These are phyloP conservation scores for Alnus rubra DNA, from an alignment of 306 rosid genomes.

Conservation along the genomic window DNA sequence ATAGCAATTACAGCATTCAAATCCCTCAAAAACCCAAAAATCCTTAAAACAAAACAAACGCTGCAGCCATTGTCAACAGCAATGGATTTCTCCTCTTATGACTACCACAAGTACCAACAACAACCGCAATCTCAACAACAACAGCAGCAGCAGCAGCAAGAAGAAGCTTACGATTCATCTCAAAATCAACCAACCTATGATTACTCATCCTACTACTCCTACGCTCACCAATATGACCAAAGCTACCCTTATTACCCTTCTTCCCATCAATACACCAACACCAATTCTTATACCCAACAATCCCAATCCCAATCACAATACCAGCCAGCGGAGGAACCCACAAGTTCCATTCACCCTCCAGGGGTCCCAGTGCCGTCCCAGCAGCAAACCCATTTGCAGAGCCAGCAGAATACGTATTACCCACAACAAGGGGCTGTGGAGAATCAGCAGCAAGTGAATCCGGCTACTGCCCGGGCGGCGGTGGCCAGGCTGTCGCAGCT, in stretches of 20 bases:
- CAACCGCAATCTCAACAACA: slow-evolving; percentile 2
- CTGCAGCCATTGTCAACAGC: neutral
- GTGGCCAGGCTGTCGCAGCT: slow-evolving; percentile 26
- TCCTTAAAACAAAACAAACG: neutral
- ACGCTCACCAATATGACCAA: slow-evolving; percentile 12
- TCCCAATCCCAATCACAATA: slow-evolving; percentile 15
- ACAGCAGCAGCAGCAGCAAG: neutral
- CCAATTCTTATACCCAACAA: slow-evolving; percentile 12
- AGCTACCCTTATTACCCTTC: slow-evolving; percentile 20
- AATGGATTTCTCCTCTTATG: slow-evolving; percentile 33
- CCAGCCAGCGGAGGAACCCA: slow-evolving; percentile 25
- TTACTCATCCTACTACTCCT: slow-evolving; percentile 23
- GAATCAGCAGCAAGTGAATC: slow-evolving; percentile 11
- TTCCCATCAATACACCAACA: slow-evolving; percentile 22
- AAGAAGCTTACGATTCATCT: slow-evolving; percentile 16
- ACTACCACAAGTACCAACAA: slow-evolving; percentile 22
- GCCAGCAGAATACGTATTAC: slow-evolving; percentile 23
- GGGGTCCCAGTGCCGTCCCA: slow-evolving; percentile 38
- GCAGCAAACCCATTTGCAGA: slow-evolving; percentile 19
- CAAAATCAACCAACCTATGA: slow-evolving; percentile 29
- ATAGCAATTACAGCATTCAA: neutral
- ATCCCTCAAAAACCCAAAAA: neutral
- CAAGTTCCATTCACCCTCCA: slow-evolving; percentile 41
- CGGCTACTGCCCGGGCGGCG: slow-evolving; percentile 13
- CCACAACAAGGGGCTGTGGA: slow-evolving; percentile 23